Evolutionary conservation across 108 stramenopile genomes (phyloP), one percentile per base, ranked within the genome.

Genomic region (Epithemia pelagica): DNA sequence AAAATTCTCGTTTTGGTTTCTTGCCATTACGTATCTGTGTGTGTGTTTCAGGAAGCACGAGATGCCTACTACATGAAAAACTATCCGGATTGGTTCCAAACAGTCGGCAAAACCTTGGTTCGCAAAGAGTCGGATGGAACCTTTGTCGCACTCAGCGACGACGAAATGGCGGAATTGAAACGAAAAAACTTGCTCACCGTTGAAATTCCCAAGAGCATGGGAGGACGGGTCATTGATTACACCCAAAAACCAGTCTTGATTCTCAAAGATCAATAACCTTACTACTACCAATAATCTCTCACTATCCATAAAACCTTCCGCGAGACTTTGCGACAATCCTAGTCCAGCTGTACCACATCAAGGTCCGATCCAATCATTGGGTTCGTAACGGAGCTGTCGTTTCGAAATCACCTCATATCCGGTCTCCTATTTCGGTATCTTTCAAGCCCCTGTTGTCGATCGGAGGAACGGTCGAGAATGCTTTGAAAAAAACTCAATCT

Each of bases 21-120:
- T 46, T 46, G 10, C 15, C 10, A 46, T 46, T 46, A 10, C 15
- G 37, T 46, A 10, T 46, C 15, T 46, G 37, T 46, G 37, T 46
- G 5, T 5, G 37, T 58, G 56, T 5, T 46, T 37, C 58, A 86
- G 81, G 85, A 87, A 64, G 76, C 82, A 20, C 63, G 74, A 30
- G 74, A 82, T 67, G 86, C 88, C 7, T 93, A 84, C 58, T 85
- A 93, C 75, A 88, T 87, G 80, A 93, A 89, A 66, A 93, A 93
- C 68, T 93, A 89, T 62, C 91, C 91, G 8, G 91, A 88, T 58
- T 84, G 81, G 21, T 90, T 93, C 65, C 81, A 76, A 20, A 27
- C 64, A 27, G 62, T 75, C 1, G 72, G 81, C 21, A 86, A 88
- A 67, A 71, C 59, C 27, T 77, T 93, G 79, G 74, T 90, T 8